Base-by-base conservation (phyloP, 2,329 filamentous ascomycete species). In the Venturia carpophila region DNA sequence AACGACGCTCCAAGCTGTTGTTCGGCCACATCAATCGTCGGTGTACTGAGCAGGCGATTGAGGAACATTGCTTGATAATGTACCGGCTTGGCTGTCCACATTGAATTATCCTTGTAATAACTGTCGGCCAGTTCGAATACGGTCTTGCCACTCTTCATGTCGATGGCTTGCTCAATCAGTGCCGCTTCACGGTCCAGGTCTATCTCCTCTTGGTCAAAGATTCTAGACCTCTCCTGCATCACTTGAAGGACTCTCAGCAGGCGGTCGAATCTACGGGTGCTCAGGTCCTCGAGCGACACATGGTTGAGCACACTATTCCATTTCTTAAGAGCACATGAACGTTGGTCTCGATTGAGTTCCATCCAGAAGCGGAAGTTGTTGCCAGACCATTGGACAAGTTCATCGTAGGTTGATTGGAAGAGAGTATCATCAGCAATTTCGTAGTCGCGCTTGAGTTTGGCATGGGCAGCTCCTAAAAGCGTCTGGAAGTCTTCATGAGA, bases 101-200 rank as follows among this genome's bases (percentile, higher is more conserved):
- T 9, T 19, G 27, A 4, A 15, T 37, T 19, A 37, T n/a, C 19
- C 9, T 30, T 37, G 19, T 58, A 58, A 21, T 58, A 58, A 11
- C 5, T 5, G 5, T 37, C 27, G 5, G 15, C 52, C 30, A 58
- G 37, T 58, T 37, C 30, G 30, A 58, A 37, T 58, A 37, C 47
- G n/a, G 47, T 27, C 47, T 52, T 52, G 21, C 47, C 47, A 27
- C 21, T 52, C 47, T 15, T 27, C 21, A 27, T 13, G 47, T 52
- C 47, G 2, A 21, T 27, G 9, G 47, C 47, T 52, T 52, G 47
- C 21, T 24, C 21, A 15, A 27, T 27, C 7, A 52, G 10, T 5
- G 47, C 47, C 21, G 47, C 47, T 52, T 24, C 47, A 27, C 47
- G 47, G 24, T 52, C 47, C 47, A 52, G 47, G 47, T 52, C 47